Percentiles rank a stretch among this genome's conserved stretches.
Evolutionary conservation across 805 yeast species (phyloP).

Genomic region (Pichia thaimueangensis): DNA sequence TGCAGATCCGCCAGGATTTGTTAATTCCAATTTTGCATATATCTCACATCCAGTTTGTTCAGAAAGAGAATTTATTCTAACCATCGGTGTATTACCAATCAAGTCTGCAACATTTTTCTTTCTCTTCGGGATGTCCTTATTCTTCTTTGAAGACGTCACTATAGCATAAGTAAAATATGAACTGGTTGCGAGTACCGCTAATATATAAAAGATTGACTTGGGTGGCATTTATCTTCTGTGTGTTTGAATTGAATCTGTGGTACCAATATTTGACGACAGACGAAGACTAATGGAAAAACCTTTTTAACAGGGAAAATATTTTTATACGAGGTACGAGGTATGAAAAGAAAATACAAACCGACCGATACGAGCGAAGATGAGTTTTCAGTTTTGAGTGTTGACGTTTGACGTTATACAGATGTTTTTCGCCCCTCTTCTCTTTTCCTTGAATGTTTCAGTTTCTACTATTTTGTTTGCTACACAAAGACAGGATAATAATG

Average conservation of each 20-base stretch:
- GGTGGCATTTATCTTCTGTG: constrained; percentile 2
- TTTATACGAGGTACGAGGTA: too few species aligned
- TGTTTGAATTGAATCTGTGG: too few species aligned
- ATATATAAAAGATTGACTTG: background rate
- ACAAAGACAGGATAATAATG: background rate
- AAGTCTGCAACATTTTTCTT: constrained; percentile 38
- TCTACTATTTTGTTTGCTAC: background rate
- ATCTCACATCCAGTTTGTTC: constrained; percentile 71
- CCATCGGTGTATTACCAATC: constrained; percentile 87
- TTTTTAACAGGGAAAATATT: too few species aligned
- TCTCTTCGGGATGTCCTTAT: constrained; percentile 10
- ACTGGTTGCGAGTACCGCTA: constrained; percentile 8
- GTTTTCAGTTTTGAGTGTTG: too few species aligned
- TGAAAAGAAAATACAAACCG: too few species aligned
- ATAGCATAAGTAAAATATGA: constrained; percentile 5
- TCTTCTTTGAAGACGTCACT: background rate
- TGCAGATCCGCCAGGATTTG: constrained; percentile 93
- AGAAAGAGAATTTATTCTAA: constrained; percentile 66
- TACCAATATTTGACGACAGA: too few species aligned
- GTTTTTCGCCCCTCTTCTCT: too few species aligned
- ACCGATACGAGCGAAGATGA: too few species aligned
- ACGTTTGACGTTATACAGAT: too few species aligned
- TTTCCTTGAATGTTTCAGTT: background rate
- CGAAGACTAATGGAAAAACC: too few species aligned
- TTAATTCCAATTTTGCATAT: constrained; percentile 78